Base-by-base conservation (phyloP, 306 rosid genomes). In the Lathyrus oleraceus region DNA sequence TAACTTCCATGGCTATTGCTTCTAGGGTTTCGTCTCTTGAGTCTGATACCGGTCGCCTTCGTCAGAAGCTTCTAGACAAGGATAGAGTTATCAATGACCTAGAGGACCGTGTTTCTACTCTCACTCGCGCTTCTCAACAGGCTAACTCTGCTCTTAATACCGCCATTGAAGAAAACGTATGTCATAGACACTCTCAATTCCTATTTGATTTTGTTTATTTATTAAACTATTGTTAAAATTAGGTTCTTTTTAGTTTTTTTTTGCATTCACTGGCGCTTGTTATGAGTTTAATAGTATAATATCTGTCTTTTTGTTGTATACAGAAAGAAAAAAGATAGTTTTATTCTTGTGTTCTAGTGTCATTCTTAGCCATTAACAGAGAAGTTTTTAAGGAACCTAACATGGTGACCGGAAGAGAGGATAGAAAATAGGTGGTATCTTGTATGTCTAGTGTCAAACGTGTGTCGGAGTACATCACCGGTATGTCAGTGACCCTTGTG, bases 1-100 rank as follows among this genome's bases (percentile, higher is more conserved):
- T 91, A 6, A 91, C 97, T 6, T 91, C 97, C 74, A 82, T 91
- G 94, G 97, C 97, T 38, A 87, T 91, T 21, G 97, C 97, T 11
- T 86, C 97, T 4, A 73, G 97, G 27, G 96, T 91, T 36, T 78
- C 94, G 4, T 81, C 87, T 20, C 96, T 91, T 14, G 97, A 91
- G 68, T 27, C 88, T 12, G 97, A 91, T 36, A 14, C 82, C 48
- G 67, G 53, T 12, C 86, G 76, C 61, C 85, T 91, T 80, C 88
- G 79, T 78, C 85, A 79, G 51, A 80, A 67, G 73, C 85, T 89
- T 10, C 21, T 72, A 1, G 96, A 91, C 30, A 91, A 91, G 74
- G 96, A 91, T 35, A 81, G 77, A 8, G 1, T 74, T 51, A 68
- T 87, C 16, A 21, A 12, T 42, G 90, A 91, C 73, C 85, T 91